Percentiles rank a stretch among this genome's conserved stretches.
These are phyloP conservation scores for Boletus subcaerulescens DNA, from an alignment of 768 basidiomycete species.

Conservation along the genomic window DNA sequence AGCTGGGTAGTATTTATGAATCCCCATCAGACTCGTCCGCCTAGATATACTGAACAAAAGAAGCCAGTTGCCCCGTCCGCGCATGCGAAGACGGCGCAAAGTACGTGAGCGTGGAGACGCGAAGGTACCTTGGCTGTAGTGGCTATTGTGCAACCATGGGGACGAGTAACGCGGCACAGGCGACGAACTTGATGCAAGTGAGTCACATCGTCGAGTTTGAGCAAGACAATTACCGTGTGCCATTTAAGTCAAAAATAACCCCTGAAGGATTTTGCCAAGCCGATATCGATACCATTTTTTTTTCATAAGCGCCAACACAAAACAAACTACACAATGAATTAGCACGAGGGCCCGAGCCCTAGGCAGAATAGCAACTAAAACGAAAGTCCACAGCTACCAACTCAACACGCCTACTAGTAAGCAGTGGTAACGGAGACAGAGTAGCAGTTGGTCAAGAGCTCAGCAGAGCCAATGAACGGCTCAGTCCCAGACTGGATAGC, in stretches of 20 bases:
- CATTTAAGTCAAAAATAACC: constrained; percentile 7
- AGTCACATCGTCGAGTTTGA: constrained; percentile 10
- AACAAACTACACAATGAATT: background rate
- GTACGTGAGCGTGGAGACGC: constrained; percentile 23
- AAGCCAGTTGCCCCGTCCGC: background rate
- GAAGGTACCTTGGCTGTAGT: constrained; percentile 8
- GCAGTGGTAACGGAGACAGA: constrained; percentile 35
- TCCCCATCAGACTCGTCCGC: background rate
- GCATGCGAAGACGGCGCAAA: background rate
- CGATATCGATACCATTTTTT: no score
- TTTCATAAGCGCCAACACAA: background rate
- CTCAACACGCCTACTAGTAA: background rate
- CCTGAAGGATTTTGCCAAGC: constrained; percentile 7
- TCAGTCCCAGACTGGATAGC: constrained; percentile 55
- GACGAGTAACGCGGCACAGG: constrained; percentile 12
- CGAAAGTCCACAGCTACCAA: background rate
- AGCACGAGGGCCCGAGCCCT: no score
- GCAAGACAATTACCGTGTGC: constrained; percentile 21
- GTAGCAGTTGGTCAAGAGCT: constrained; percentile 40
- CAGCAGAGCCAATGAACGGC: constrained; percentile 50
- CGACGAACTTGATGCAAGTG: background rate
- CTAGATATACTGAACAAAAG: constrained; percentile 19
- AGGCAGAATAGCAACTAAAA: background rate
- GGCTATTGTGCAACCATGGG: constrained; percentile 33
- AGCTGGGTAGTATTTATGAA: constrained; percentile 23